A percentile compares a stretch with the other conserved stretches of the same genome.
These are phyloP conservation scores for Dactylorhiza incarnata DNA, from an alignment of 106 monocot genomes.

Conservation along the genomic window DNA sequence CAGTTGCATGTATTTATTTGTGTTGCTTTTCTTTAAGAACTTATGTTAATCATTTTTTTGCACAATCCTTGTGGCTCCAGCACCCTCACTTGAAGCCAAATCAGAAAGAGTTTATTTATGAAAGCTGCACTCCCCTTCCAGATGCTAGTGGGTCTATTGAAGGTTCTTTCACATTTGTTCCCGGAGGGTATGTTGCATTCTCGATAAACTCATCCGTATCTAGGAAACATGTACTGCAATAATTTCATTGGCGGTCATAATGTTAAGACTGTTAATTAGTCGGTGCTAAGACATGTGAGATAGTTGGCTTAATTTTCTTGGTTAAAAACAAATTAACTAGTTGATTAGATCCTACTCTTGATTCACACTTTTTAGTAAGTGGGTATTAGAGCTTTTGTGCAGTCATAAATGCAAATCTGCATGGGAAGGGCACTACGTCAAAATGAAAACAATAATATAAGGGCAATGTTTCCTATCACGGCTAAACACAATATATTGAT, in stretches of 20 bases:
- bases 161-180: slow-evolving; percentile 92
- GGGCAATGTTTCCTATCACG: too few species aligned
- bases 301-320: too few species aligned
- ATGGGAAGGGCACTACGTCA: not conserved
- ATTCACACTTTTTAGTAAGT: too few species aligned
- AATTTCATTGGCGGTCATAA: not conserved
- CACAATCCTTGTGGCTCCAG: slow-evolving; percentile 36
- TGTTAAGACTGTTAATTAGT: not conserved
- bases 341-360: too few species aligned
- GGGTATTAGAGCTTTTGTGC: too few species aligned
- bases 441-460: too few species aligned
- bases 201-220: not conserved
- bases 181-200: slow-evolving; percentile 68
- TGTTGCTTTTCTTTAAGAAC: not conserved
- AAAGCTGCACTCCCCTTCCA: slow-evolving; percentile 60
- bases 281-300: too few species aligned
- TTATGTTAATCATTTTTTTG: not conserved
- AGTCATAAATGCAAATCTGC: not conserved
- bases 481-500: too few species aligned
- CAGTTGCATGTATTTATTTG: too few species aligned
- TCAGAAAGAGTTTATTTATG: slow-evolving; percentile 77
- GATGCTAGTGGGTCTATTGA: slow-evolving; percentile 56
- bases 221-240: not conserved
- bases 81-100: slow-evolving; percentile 49
- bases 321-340: too few species aligned